Base-by-base conservation (phyloP, 306 rosid species). In the Dalbergia oliveri region DNA sequence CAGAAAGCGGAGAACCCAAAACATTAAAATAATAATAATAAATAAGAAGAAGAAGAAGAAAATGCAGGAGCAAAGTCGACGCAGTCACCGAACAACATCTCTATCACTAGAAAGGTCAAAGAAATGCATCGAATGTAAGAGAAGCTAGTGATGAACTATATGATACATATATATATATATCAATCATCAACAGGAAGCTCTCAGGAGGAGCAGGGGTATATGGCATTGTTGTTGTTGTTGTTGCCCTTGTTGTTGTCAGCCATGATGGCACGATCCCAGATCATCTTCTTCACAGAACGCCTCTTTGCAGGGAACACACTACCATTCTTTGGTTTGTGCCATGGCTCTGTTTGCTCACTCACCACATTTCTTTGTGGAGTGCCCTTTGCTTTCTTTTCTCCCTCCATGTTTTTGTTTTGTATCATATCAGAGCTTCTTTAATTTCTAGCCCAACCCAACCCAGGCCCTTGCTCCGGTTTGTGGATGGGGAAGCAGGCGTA, bases 241-340 rank as follows among this genome's bases (percentile, higher is more conserved):
- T 45, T 47, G 1, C 19, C 23, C 4, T 33, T 6, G 12, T 18
- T 18, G 2, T 19, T 19, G 16, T 37, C 7, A 6, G 5, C 41
- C 5, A 1, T 4, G 6, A 11, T 50, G 54, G 5, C 15, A 1
- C 15, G 5, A 13, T 80, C 41, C 79, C 59, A 72, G 12, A 86
- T 80, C 89, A 53, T 80, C n/a, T 5, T 2, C 72, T 86, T 83
- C 35, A 83, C 87, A 0, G 80, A 66, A 9, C 16, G 26, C 63
- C 74, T 72, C 66, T 77, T 26, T 3, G 69, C 53, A 7, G 89
- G 89, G 35, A 83, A 70, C 2, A 80, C 72, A 14, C 85, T 78
- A 7, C 87, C 83, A 16, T 60, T 41, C 57, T 78, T 82, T 60
- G 82, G 58, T 43, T 69, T 86, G 18, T 79, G 60, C 78, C 72